Percentiles rank a stretch among this genome's conserved stretches.
Evolutionary conservation across 208 protist species (phyloP).

Genomic region (Wallacemonas collosoma): DNA sequence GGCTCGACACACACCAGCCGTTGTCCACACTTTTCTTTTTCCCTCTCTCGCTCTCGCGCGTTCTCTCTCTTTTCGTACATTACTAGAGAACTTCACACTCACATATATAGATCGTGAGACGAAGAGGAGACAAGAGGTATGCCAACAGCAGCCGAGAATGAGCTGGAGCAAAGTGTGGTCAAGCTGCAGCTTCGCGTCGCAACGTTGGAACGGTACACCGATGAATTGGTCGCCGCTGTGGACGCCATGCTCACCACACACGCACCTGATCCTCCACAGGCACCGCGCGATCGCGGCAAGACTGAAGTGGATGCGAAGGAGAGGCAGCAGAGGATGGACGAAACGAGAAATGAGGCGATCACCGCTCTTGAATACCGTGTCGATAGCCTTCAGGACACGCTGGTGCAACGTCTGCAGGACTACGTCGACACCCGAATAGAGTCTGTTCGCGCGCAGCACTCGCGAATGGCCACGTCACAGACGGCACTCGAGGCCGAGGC

Average conservation of each 20-base stretch:
- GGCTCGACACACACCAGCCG: no score
- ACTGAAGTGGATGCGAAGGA: not conserved
- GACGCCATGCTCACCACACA: constrained; percentile 17
- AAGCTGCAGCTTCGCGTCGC: constrained; percentile 18
- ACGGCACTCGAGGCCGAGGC: not conserved
- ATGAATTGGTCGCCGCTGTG: constrained; percentile 20
- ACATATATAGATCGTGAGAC: not conserved
- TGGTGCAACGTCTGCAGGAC: not conserved
- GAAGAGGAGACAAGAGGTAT: not conserved
- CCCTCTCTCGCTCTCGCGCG: not conserved
- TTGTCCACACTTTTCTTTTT: not conserved
- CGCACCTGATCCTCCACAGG: not conserved
- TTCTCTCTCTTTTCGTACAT: no score
- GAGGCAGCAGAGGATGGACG: not conserved
- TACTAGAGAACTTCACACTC: not conserved
- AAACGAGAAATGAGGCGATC: not conserved
- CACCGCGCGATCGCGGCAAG: no score
- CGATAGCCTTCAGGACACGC: constrained; percentile 5
- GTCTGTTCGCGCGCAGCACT: not conserved
- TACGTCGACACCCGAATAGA: not conserved
- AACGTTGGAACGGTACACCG: constrained; percentile 14
- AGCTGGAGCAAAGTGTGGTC: constrained; percentile 13
- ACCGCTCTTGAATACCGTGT: not conserved
- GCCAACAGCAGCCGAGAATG: not conserved
- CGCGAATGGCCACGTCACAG: no score